Evolutionary conservation across 306 rosid species (phyloP), one percentile per base, ranked within the genome.

Genomic region (Trifolium subterraneum): DNA sequence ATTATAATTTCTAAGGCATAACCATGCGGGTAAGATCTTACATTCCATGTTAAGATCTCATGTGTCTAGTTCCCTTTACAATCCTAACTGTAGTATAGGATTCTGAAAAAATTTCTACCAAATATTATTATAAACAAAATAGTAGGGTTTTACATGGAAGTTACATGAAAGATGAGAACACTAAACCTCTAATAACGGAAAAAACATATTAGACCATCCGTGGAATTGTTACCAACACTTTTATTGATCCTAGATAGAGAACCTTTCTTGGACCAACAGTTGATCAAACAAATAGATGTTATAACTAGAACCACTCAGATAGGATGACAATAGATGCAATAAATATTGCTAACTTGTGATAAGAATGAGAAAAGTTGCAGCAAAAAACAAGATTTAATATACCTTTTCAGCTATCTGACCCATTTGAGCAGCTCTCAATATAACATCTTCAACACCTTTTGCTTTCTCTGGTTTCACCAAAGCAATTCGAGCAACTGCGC

Each of bases 401-500:
- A 90, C 99, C 96, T 95, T 95, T 66, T 88, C 98, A 65, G 81
- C 71, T 73, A 95, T 88, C 80, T 95, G 98, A 75, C 99, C 99
- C 92, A 79, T 85, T 83, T 90, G 99, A 73, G 98, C 96, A 74
- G 97, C 89, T 86, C 96, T 92, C 74, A 95, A 74, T 74, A 95
- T 60, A 71, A 95, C 93, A 92, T 95, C 99, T 85, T 95, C 99
- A 35, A 95, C 99, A 33, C 98, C 90, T 85, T 95, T 90, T 50
- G 99, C 97, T 81, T 90, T 95, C 86, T 92, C 99, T 31, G 99
- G 98, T 79, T 95, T 95, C 87, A 95, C 99, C 87, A 95, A 83
- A 83, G 99, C 99, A 77, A 95, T 95, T 63, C 99, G 92, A 80
- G 99, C 83, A 75, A 81, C 88, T 85, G 67, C 48, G 75, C 4